These are phyloP conservation scores for Penstemon eatonii DNA, from an alignment of 257 asterid genomes.

Conservation along the genomic window DNA sequence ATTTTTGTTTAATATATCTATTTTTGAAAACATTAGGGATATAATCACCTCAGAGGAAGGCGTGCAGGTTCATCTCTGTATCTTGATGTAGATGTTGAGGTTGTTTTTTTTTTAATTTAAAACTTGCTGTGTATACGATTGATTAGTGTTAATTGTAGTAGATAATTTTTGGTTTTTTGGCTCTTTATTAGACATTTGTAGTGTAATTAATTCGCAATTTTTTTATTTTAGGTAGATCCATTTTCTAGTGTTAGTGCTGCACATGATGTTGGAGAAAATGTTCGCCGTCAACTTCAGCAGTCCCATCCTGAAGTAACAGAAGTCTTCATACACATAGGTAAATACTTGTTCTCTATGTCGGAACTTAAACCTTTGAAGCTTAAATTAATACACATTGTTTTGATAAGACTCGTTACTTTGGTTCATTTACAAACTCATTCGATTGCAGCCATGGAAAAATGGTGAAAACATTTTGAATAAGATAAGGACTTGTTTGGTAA, in stretches of 20 bases:
- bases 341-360: background rate
- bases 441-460: no score
- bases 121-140: background rate
- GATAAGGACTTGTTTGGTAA: no score
- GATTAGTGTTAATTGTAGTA: background rate
- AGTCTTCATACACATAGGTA: slow-evolving; percentile 93
- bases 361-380: background rate
- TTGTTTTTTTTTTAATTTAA: slow-evolving; percentile 22
- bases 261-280: slow-evolving; percentile 82
- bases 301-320: slow-evolving; percentile 85
- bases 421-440: background rate
- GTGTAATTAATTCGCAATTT: background rate
- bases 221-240: slow-evolving; percentile 73
- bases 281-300: slow-evolving; percentile 65
- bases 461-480: no score
- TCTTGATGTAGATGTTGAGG: slow-evolving; percentile 92
- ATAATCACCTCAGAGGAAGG: slow-evolving; percentile 83
- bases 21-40: slow-evolving; percentile 61
- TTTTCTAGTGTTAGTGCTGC: slow-evolving; percentile 96
- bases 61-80: slow-evolving; percentile 92
- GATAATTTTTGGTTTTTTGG: background rate
- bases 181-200: background rate
- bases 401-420: background rate
- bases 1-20: slow-evolving; percentile 15
- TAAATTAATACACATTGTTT: background rate